These are phyloP conservation scores for Pythium periplocum DNA, from an alignment of 352 stramenopile genomes.

Conservation along the genomic window DNA sequence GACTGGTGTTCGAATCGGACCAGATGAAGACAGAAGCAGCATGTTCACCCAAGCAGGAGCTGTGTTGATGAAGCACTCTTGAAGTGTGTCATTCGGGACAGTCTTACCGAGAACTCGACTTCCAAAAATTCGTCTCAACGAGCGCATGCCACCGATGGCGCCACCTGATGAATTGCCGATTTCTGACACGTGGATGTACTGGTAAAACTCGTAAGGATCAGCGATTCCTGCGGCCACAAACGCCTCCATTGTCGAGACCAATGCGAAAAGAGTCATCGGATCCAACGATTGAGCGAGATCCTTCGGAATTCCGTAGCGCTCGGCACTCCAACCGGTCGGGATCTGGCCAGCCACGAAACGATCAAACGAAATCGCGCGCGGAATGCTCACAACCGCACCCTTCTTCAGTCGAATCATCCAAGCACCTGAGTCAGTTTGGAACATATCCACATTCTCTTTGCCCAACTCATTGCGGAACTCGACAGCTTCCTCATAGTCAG, in stretches of 20 bases:
- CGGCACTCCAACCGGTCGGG: constrained; percentile 81
- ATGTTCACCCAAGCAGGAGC: constrained; percentile 89
- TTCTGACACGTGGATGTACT: constrained; percentile 88
- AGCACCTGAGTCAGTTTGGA: constrained; percentile 50
- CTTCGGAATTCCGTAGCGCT: constrained; percentile 73
- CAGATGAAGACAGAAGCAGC: constrained; percentile 80
- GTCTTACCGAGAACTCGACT: constrained; percentile 60
- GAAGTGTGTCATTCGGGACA: constrained; percentile 66
- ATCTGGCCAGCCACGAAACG: constrained; percentile 86
- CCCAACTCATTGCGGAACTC: constrained; percentile 76
- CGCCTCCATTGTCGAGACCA: constrained; percentile 76
- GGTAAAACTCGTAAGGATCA: constrained; percentile 89
- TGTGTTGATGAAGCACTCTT: constrained; percentile 88
- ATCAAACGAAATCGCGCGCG: constrained; percentile 72
- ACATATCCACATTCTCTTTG: constrained; percentile 81
- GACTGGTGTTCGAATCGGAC: constrained; percentile 85
- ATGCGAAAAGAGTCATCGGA: constrained; percentile 66
- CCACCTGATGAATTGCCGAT: constrained; percentile 83
- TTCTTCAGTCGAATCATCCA: constrained; percentile 86
- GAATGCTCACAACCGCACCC: constrained; percentile 78
- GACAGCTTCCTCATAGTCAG: constrained; percentile 74
- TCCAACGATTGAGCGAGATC: constrained; percentile 79
- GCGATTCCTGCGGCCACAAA: constrained; percentile 74
- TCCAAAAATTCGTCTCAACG: constrained; percentile 74
- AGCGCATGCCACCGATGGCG: constrained; percentile 77